Percentiles rank a stretch among this genome's conserved stretches.
These are phyloP conservation scores for Thermoascus crustaceus DNA, from an alignment of 2,329 filamentous ascomycete species.

Conservation along the genomic window DNA sequence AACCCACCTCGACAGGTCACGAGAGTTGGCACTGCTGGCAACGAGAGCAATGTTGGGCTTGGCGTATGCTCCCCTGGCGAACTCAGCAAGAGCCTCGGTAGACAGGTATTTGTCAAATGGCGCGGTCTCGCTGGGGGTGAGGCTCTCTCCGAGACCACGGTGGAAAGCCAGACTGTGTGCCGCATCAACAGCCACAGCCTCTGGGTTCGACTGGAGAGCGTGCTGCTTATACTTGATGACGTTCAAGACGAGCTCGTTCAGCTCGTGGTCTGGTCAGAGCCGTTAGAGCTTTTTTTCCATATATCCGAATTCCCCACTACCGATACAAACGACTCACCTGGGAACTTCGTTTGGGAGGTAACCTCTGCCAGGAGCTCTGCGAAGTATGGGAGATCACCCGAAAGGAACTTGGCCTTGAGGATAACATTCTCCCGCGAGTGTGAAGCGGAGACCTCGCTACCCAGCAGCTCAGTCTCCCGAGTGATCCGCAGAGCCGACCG, in stretches of 20 bases:
- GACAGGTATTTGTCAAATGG: conserved; percentile 74
- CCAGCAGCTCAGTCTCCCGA: conserved; percentile 90
- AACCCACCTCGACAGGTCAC: conserved; percentile 78
- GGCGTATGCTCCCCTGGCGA: conserved; percentile 69
- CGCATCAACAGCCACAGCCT: conserved; percentile 71
- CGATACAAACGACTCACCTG: conserved; percentile 40
- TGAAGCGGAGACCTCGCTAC: conserved; percentile 77
- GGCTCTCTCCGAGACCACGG: conserved; percentile 73
- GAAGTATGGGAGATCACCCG: conserved; percentile 95
- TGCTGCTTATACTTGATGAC: conserved; percentile 72
- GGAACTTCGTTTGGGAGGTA: conserved; percentile 78
- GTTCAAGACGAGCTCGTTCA: conserved; percentile 76
- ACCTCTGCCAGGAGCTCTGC: conserved; percentile 92
- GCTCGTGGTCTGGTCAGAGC: conserved; percentile 65
- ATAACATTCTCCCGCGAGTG: conserved; percentile 92
- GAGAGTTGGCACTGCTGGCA: conserved; percentile 73
- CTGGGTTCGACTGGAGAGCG: conserved; percentile 54
- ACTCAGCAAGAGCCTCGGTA: conserved; percentile 65
- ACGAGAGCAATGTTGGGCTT: conserved; percentile 89
- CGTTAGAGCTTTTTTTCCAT: conserved; percentile 5
- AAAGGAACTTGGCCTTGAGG: conserved; percentile 87
- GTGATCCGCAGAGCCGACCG: conserved; percentile 87
- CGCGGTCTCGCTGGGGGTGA: conserved; percentile 63
- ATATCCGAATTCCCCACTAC: conserved; percentile 1
- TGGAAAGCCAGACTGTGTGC: conserved; percentile 87